Evolutionary conservation across 768 basidiomycete species (phyloP), one percentile per base, ranked within the genome.

Genomic region (Sarcodon aspratus): DNA sequence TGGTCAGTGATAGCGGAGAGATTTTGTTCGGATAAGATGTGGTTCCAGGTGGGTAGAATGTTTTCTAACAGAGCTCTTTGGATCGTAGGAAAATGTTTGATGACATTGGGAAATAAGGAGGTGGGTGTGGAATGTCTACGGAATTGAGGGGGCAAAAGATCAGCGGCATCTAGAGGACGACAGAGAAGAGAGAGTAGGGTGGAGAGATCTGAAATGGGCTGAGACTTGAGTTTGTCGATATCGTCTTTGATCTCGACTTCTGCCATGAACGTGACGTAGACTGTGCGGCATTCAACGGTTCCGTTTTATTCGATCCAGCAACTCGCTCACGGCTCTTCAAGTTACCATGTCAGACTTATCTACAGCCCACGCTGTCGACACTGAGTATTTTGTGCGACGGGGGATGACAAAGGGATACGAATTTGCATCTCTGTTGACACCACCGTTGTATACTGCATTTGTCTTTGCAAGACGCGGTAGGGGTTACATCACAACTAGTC

Each of bases 391-490:
- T 33, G 75, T 84, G 38, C 78, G 82, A 42, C 72, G 79, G 49
- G 70, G 79, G 38, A 78, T 79, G 74, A 73, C 66, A 32, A 73
- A 77, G 56, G 84, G 84, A 31, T 88, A 85, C 59, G 80, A 85
- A 56, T 52, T 78, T 37, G 67, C 75, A 48, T 87, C 86, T 6
- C 55, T 85, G 27, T 53, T 86, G 37, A 68, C 72, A 1, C 83
- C 84, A 10, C 79, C 83, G 8, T 61, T 70, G 6, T 89, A 88
- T 53, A 62, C 70, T 6, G 70, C 69, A 1, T 73, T 78, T 52
- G 61, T 76, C 9, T 54, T 85, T 33, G 67, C 69, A 33, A 72
- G 76, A 53, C 77, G 72, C 50, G 79, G 83, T 7, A 68, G 75
- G 33, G 62, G 67, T 11, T 69, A 76, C 31, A 65, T 87, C 48